Conservation (phyloP, 129 eudicot genomes). For the Apium graveolens region DNA sequence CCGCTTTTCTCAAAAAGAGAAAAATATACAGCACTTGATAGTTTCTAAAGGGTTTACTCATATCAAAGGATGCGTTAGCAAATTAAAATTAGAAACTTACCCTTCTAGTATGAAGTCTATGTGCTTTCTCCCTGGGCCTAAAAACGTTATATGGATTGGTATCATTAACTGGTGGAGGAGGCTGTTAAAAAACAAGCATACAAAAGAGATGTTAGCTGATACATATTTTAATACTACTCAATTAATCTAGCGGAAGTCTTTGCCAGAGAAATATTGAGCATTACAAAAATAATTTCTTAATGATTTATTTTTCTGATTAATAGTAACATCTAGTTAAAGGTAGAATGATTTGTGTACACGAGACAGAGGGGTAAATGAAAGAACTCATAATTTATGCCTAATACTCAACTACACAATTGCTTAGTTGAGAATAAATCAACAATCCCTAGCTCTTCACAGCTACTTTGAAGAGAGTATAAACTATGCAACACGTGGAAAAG, state of each 20-base stretch:
- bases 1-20: background rate
- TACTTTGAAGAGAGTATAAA: background rate
- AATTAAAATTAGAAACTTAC: constrained; percentile 29
- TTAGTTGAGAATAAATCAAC: background rate
- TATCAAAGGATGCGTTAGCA: background rate
- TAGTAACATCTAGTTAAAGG: background rate
- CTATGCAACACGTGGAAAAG: background rate
- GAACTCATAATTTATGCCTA: background rate
- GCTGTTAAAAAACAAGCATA: constrained; percentile 34
- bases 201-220: background rate
- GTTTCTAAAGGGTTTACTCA: background rate
- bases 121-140: constrained; percentile 95
- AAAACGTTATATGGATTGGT: constrained; percentile 98
- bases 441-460: background rate
- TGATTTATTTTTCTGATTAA: background rate
- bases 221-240: background rate
- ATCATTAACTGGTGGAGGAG: constrained; percentile 94
- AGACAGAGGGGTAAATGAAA: background rate
- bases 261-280: background rate
- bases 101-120: constrained; percentile 89
- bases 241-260: background rate
- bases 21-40: background rate
- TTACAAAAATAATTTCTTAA: background rate
- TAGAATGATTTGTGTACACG: background rate
- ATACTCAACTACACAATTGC: background rate